phyloP scores from a whole-genome alignment of 2,329 filamentous ascomycete genomes.

The Meredithiella fracta region DNA sequence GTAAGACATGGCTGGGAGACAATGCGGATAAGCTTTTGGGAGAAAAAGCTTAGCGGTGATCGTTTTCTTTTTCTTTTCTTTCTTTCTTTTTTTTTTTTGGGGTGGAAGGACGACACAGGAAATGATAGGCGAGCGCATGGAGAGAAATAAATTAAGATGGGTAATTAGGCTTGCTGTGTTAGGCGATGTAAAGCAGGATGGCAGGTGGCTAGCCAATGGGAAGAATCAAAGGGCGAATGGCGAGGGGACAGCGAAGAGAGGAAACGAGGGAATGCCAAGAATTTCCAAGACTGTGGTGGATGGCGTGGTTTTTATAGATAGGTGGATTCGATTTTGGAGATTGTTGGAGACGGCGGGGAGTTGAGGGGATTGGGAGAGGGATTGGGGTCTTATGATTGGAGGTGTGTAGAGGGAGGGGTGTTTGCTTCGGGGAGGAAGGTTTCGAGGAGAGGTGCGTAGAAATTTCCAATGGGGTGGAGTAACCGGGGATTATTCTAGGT shows the following conservation, averaged over 20 bases:
- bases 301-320: not conserved
- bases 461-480: too few species aligned
- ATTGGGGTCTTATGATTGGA: not conserved
- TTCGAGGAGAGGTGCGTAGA: too few species aligned
- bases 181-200: not conserved
- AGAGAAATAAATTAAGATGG: too few species aligned
- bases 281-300: constrained; percentile 1
- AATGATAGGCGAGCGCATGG: too few species aligned
- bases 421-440: too few species aligned
- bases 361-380: not conserved
- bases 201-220: too few species aligned
- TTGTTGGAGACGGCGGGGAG: not conserved
- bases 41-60: not conserved
- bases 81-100: too few species aligned
- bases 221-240: not conserved
- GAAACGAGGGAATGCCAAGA: not conserved
- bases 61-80: too few species aligned
- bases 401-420: not conserved
- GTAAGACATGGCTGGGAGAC: not conserved
- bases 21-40: not conserved
- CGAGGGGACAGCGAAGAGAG: not conserved
- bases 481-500: too few species aligned
- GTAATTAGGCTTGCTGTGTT: too few species aligned
- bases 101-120: too few species aligned
- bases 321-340: not conserved